Evolutionary conservation across 306 rosid genomes (phyloP), one percentile per base, ranked within the genome.

Genomic region (Cicer chorassanicum): DNA sequence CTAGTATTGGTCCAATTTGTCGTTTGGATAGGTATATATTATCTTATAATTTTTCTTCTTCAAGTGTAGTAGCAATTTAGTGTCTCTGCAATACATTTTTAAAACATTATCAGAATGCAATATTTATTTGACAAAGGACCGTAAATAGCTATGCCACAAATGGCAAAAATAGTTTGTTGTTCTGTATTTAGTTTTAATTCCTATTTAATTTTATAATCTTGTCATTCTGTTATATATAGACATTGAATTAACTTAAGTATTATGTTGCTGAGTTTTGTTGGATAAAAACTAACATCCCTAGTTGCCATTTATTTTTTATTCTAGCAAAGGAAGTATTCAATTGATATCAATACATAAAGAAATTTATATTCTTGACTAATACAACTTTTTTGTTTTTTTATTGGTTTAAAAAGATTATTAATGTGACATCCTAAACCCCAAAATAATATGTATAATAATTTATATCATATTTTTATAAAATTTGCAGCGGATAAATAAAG

Each of bases 11-110:
- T 69, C 85, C 78, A 41, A 57, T 85, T 78, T 81, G 89, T 73
- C 91, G 80, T 78, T 92, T 95, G 88, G 99, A 95, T 83, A 88
- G 99, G 99, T 94, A 66, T 24, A 62, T 15, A 34, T 74, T 65
- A 65, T 65, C 6, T 54, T 65, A n/a, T 46, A 65, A 41, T 38
- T 36, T 75, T 57, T 0, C 53, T 21, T 50, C 44, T 44, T 8
- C 19, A 73, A 46, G 36, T 65, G 46, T 48, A 54, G 12, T 70
- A 75, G 41, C n/a, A 65, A 65, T 7, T 39, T 54, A 42, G n/a
- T 46, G 11, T 36, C 6, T 14, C 8, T 15, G 53, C 57, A 9
- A 8, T 43, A 29, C n/a, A 29, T 29, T 68, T 44, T 18, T 0
- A 48, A 29, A 34, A 48, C 4, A 15, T 75, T 59, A 18, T 45